phyloP scores from a whole-genome alignment of 2,329 filamentous ascomycete species.

The Capronia epimyces region DNA sequence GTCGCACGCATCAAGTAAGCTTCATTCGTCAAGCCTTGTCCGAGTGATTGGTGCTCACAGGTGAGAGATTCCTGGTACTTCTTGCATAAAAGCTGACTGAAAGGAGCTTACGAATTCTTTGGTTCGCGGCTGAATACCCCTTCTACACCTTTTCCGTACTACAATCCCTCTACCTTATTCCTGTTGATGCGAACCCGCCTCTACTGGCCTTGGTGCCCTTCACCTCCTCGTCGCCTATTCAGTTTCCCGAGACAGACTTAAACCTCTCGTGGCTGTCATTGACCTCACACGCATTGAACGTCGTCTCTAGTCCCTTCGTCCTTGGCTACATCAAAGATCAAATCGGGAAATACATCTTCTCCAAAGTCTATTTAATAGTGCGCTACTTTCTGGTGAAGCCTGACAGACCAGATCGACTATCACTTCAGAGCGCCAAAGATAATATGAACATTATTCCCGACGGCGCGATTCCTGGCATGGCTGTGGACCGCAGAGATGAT shows the following conservation, averaged over 20 bases:
- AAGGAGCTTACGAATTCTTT: conserved; percentile 33
- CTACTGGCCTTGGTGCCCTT: conserved; percentile 37
- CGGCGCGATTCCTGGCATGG: conserved; percentile 5
- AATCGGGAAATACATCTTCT: conserved; percentile 12
- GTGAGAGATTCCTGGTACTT: conserved; percentile 5
- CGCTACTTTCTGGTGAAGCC: conserved; percentile 21
- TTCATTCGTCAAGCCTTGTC: conserved; percentile 30
- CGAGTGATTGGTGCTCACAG: conserved; percentile 27
- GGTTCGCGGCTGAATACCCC: conserved; percentile 39
- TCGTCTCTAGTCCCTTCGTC: conserved; percentile 35
- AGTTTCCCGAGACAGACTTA: conserved; percentile 32
- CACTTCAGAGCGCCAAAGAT: conserved; percentile 14
- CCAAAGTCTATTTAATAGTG: conserved; percentile 15
- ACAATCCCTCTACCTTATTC: conserved; percentile 40
- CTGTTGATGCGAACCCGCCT: conserved; percentile 33
- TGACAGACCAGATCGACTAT: conserved; percentile 21
- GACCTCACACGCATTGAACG: conserved; percentile 27
- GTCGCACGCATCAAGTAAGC: conserved; percentile 26
- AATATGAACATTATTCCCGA: conserved; percentile 6
- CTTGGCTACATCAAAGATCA: conserved; percentile 18
- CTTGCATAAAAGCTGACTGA: conserved; percentile 22
- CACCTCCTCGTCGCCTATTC: conserved; percentile 34
- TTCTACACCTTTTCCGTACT: conserved; percentile 41
- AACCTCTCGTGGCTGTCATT: conserved; percentile 32
- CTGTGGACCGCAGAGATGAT: background rate